Evolutionary conservation across 306 rosid species (phyloP).

Genomic region (Hippophae rhamnoides): DNA sequence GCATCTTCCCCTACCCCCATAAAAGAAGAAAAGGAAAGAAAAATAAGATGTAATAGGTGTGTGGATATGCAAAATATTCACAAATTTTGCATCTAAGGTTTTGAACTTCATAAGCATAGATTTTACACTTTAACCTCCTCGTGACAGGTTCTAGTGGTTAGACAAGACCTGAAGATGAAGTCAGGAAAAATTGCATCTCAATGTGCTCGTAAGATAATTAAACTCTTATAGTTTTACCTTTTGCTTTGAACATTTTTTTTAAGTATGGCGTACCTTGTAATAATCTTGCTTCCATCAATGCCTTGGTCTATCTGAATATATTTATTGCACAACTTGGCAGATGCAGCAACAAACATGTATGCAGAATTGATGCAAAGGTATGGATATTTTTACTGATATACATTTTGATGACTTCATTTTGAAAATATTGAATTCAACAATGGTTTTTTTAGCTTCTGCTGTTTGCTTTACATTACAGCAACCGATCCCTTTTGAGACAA

Average conservation of each 20-base stretch:
- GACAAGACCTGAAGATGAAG: constrained; percentile 89
- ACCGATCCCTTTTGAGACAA: constrained; percentile 60
- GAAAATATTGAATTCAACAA: neutral
- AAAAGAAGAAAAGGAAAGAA: no score
- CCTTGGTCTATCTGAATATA: constrained; percentile 9
- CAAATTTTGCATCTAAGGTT: no score
- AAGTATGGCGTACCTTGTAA: neutral
- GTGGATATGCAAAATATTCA: no score
- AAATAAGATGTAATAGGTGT: no score
- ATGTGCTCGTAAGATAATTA: constrained; percentile 76
- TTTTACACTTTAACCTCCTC: constrained; percentile 14
- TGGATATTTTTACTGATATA: neutral
- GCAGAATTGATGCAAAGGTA: constrained; percentile 77
- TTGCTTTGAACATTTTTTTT: neutral
- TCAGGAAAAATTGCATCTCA: constrained; percentile 93
- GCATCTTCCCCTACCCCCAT: no score
- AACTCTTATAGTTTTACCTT: neutral
- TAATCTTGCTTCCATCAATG: constrained; percentile 1
- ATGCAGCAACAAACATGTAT: constrained; percentile 87
- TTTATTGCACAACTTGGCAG: constrained; percentile 31
- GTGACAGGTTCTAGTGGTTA: constrained; percentile 67
- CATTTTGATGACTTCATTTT: neutral
- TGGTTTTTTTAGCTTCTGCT: neutral
- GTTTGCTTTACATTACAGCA: constrained; percentile 29
- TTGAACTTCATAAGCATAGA: neutral